A percentile compares a stretch with the other conserved stretches of the same genome.
These are phyloP conservation scores for Fusarium tanahbumbuense DNA, from an alignment of 2,329 filamentous ascomycete genomes.

Conservation along the genomic window DNA sequence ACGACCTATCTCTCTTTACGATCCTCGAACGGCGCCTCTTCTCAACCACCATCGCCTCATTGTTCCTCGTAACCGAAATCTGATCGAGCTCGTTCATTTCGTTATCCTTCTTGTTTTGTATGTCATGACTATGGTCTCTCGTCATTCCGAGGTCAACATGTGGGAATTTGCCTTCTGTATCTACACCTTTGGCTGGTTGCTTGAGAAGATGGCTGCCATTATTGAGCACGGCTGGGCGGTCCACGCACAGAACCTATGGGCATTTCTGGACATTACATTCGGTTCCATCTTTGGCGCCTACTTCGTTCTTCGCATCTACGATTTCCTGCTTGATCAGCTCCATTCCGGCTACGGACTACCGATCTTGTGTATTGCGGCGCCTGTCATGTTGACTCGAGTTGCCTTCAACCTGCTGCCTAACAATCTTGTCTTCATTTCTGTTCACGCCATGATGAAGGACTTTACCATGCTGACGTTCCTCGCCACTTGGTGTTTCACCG, in stretches of 20 bases:
- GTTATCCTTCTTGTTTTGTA: conserved; percentile 72
- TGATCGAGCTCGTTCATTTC: conserved; percentile 75
- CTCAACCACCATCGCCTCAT: conserved; percentile 79
- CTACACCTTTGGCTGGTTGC: conserved; percentile 74
- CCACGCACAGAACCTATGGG: conserved; percentile 80
- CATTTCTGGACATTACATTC: conserved; percentile 79
- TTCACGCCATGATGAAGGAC: conserved; percentile 80
- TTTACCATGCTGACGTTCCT: conserved; percentile 75
- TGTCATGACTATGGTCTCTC: conserved; percentile 70
- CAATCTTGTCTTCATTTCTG: conserved; percentile 79
- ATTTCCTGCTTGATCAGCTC: conserved; percentile 59
- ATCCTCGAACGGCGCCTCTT: conserved; percentile 72
- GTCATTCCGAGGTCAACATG: conserved; percentile 60
- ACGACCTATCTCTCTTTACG: conserved; percentile 76
- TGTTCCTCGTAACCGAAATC: conserved; percentile 74
- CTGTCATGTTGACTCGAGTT: conserved; percentile 75
- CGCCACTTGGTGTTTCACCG: conserved; percentile 75
- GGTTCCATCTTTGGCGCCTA: conserved; percentile 72
- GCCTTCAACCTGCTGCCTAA: conserved; percentile 80
- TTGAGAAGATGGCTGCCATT: conserved; percentile 73
- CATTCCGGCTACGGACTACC: conserved; percentile 69
- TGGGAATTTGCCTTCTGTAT: conserved; percentile 71
- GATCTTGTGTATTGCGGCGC: conserved; percentile 73
- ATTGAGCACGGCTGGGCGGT: conserved; percentile 75
- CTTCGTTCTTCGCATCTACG: conserved; percentile 68